Evolutionary conservation across 768 basidiomycete genomes (phyloP).

Genomic region (Agrocybe chaxingu): DNA sequence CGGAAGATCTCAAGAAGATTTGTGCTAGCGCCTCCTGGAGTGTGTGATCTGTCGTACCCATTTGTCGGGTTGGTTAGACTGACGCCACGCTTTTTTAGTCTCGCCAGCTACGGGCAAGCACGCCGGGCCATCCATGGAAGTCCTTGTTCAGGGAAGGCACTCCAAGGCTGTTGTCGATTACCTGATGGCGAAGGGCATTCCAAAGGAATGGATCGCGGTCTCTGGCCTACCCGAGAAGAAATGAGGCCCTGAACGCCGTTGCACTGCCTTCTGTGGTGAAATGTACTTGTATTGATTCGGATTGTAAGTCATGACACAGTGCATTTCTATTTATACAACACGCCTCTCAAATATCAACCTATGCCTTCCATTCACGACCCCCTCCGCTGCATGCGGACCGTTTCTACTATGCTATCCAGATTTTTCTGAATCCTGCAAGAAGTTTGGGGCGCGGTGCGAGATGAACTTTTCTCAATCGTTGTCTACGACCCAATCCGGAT

Average conservation of each 20-base stretch:
- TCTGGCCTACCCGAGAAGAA: conserved; percentile 48
- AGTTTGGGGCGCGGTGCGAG: too few relatives aligned
- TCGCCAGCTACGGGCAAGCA: conserved; percentile 57
- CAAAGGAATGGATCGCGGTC: conserved; percentile 76
- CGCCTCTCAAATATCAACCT: too few relatives aligned
- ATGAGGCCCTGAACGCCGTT: conserved; percentile 12
- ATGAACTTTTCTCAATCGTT: too few relatives aligned
- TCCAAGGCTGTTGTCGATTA: conserved; percentile 62
- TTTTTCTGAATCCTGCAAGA: too few relatives aligned
- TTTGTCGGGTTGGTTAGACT: not conserved
- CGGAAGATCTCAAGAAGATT: conserved; percentile 69
- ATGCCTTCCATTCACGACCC: too few relatives aligned
- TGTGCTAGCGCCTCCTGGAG: conserved; percentile 83
- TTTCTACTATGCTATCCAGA: too few relatives aligned
- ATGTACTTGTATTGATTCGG: too few relatives aligned
- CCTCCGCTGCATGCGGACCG: too few relatives aligned
- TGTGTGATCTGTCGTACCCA: conserved; percentile 16
- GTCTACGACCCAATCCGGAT: too few relatives aligned
- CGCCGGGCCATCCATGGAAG: conserved; percentile 52
- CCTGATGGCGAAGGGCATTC: conserved; percentile 66
- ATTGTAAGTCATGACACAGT: too few relatives aligned
- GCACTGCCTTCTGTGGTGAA: too few relatives aligned
- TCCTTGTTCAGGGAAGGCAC: conserved; percentile 87
- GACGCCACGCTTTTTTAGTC: conserved; percentile 33
- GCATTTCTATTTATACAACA: too few relatives aligned